A percentile compares a stretch with the other conserved stretches of the same genome.
phyloP scores from a whole-genome alignment of 2,329 filamentous ascomycete genomes.

The Xylariaceae sp. region DNA sequence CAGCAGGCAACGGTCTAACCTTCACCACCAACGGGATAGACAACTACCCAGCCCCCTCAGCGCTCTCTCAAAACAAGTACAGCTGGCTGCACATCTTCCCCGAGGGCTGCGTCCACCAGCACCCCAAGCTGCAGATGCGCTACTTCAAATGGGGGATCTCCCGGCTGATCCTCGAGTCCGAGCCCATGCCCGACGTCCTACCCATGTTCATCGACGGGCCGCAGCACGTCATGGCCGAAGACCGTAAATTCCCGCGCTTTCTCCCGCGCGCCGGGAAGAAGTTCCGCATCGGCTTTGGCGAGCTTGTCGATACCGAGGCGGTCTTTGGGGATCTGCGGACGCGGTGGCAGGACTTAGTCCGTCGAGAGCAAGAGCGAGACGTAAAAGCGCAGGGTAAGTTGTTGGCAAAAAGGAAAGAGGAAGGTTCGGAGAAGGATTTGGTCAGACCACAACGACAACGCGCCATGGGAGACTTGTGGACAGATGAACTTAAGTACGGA shows the following conservation, averaged over 20 bases:
- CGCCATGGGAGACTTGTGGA: constrained; percentile 57
- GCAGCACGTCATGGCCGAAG: constrained; percentile 83
- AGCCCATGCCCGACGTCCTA: constrained; percentile 81
- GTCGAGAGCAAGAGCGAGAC: constrained; percentile 38
- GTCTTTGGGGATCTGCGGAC: constrained; percentile 74
- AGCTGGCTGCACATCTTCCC: constrained; percentile 95
- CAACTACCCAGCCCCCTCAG: constrained; percentile 65
- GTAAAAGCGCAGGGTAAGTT: too few relatives aligned
- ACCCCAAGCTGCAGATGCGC: constrained; percentile 71
- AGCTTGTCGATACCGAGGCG: constrained; percentile 67
- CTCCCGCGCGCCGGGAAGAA: constrained; percentile 70
- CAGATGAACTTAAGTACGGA: constrained; percentile 64
- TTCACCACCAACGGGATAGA: constrained; percentile 67
- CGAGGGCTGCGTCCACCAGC: constrained; percentile 91
- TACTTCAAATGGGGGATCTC: constrained; percentile 99
- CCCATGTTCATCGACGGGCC: constrained; percentile 94
- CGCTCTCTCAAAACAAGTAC: constrained; percentile 64
- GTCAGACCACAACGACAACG: constrained; percentile 22
- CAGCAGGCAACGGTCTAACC: constrained; percentile 37
- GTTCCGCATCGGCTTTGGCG: constrained; percentile 73
- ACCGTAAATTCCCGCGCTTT: constrained; percentile 73
- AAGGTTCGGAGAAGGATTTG: background rate
- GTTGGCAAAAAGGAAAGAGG: constrained; percentile 17
- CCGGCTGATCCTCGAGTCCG: constrained; percentile 82
- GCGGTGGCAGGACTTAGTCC: constrained; percentile 67